A percentile compares a stretch with the other conserved stretches of the same genome.
These are phyloP conservation scores for Cryptococcus amylolentus DNA, from an alignment of 1,284 basidiomycete species.

Conservation along the genomic window DNA sequence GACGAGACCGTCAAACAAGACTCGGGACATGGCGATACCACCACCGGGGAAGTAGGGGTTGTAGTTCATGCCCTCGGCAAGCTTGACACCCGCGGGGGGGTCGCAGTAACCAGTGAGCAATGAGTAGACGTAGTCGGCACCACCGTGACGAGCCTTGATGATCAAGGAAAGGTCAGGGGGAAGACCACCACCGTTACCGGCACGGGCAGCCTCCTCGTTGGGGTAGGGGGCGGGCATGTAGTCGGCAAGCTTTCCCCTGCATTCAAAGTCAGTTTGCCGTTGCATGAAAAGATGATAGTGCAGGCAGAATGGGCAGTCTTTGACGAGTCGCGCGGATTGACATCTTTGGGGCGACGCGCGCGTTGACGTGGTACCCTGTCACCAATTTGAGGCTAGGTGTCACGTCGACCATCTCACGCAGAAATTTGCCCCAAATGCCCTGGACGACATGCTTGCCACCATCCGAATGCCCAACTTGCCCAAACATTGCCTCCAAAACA, in stretches of 20 bases:
- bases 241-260: conserved; percentile 63
- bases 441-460: background rate
- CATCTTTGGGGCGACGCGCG: too few relatives aligned
- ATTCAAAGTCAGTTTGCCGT: background rate
- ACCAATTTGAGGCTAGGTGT: background rate
- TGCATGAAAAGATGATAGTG: background rate
- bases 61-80: conserved; percentile 97
- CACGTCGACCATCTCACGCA: background rate
- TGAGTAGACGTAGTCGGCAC: conserved; percentile 93
- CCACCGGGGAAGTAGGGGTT: conserved; percentile 97
- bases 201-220: conserved; percentile 96
- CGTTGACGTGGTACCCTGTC: background rate
- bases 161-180: conserved; percentile 98
- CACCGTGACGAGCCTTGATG: conserved; percentile 96
- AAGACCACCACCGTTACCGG: conserved; percentile 85
- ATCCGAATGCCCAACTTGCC: background rate
- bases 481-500: background rate
- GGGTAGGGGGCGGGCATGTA: conserved; percentile 95
- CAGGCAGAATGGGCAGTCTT: background rate
- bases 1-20: conserved; percentile 90
- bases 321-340: background rate
- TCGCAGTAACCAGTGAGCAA: conserved; percentile 97
- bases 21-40: conserved; percentile 96
- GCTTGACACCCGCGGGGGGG: conserved; percentile 90
- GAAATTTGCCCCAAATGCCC: background rate